These are phyloP conservation scores for Curvularia hawaiiensis DNA, from an alignment of 2,329 filamentous ascomycete genomes.

Conservation along the genomic window DNA sequence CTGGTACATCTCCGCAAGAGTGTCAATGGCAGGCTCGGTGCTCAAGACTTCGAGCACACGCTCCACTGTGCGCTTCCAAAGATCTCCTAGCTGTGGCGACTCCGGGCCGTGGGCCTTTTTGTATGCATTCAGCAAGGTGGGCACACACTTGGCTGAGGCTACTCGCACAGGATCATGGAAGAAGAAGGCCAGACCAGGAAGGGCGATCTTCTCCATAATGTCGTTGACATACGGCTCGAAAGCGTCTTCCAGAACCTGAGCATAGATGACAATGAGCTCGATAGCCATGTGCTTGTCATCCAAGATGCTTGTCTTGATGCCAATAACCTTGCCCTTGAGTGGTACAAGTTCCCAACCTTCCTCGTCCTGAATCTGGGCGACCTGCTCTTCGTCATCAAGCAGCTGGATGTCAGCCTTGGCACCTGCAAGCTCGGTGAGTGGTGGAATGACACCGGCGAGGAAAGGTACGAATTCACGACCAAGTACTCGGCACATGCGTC, in stretches of 20 bases:
- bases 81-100: slow-evolving; percentile 76
- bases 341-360: slow-evolving; percentile 98
- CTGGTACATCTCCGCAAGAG: slow-evolving; percentile 98
- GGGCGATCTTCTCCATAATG: slow-evolving; percentile 94
- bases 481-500: slow-evolving; percentile 95
- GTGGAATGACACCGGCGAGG: slow-evolving; percentile 91
- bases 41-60: slow-evolving; percentile 93
- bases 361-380: slow-evolving; percentile 89
- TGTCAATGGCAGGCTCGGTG: slow-evolving; percentile 94
- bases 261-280: slow-evolving; percentile 95
- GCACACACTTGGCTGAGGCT: slow-evolving; percentile 92
- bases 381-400: slow-evolving; percentile 91
- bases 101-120: slow-evolving; percentile 86
- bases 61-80: slow-evolving; percentile 85
- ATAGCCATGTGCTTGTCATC: slow-evolving; percentile 99
- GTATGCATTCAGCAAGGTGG: slow-evolving; percentile 89
- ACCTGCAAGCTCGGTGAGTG: slow-evolving; percentile 85
- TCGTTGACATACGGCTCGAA: slow-evolving; percentile 92
- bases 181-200: slow-evolving; percentile 95
- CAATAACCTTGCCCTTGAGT: slow-evolving; percentile 96
- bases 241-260: slow-evolving; percentile 88
- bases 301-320: slow-evolving; percentile 94
- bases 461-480: slow-evolving; percentile 91
- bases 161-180: slow-evolving; percentile 98
- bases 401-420: slow-evolving; percentile 98